Conservation (phyloP, 2,329 filamentous ascomycete genomes). For the Chrysoporthe austroafricana region DNA sequence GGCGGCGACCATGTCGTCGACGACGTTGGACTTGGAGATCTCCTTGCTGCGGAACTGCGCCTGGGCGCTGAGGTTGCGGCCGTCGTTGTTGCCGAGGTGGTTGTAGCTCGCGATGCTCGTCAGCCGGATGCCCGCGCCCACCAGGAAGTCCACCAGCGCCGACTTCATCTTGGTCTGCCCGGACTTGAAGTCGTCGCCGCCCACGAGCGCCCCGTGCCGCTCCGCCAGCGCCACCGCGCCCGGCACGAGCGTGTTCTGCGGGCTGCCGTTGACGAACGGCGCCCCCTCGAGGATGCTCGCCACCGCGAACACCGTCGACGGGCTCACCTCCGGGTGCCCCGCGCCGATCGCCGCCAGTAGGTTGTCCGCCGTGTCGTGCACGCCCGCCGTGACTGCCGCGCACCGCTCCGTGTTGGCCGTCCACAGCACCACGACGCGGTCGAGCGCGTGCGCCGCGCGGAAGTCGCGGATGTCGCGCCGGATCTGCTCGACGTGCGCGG, state of each 20-base stretch:
- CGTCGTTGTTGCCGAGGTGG: conserved; percentile 98
- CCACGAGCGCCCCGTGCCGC: conserved; percentile 85
- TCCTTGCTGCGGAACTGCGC: conserved; percentile 99
- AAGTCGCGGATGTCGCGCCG: conserved; percentile 93
- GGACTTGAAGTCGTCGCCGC: conserved; percentile 99
- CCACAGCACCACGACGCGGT: conserved; percentile 98
- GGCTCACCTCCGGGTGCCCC: conserved; percentile 89
- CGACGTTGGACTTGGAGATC: conserved; percentile 98
- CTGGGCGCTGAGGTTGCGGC: conserved; percentile 97
- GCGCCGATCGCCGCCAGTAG: conserved; percentile 83
- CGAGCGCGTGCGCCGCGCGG: conserved; percentile 80
- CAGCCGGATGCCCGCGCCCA: conserved; percentile 98
- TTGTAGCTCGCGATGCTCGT: conserved; percentile 99
- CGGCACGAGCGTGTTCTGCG: conserved; percentile 98
- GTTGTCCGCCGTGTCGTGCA: conserved; percentile 97
- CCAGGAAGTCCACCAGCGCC: conserved; percentile 95
- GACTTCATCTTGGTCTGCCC: conserved; percentile 99
- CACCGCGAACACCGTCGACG: conserved; percentile 94
- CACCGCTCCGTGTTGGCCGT: conserved; percentile 99
- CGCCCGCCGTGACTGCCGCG: conserved; percentile 80
- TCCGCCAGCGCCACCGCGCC: conserved; percentile 89
- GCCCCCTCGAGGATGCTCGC: conserved; percentile 87
- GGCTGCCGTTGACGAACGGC: conserved; percentile 98
- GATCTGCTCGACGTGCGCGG: conserved; percentile 88
- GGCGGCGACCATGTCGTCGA: conserved; percentile 98